A percentile compares a stretch with the other conserved stretches of the same genome.
These are phyloP conservation scores for Eragrostis tef DNA, from an alignment of 202 grass and related monocot species.

Conservation along the genomic window DNA sequence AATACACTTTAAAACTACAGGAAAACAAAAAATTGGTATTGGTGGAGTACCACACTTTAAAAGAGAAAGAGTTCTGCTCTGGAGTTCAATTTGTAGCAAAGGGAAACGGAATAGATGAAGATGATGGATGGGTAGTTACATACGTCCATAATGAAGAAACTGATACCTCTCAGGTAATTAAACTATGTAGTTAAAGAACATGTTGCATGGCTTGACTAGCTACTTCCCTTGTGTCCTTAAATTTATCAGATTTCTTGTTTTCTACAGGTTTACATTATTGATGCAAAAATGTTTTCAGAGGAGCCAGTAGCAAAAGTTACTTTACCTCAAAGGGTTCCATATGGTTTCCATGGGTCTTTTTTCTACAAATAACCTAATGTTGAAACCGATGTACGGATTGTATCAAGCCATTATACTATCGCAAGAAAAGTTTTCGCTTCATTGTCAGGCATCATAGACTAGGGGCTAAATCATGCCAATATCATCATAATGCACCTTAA, in stretches of 20 bases:
- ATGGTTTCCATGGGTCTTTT: conserved; percentile 53
- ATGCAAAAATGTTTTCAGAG: conserved; percentile 53
- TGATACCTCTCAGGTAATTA: conserved; percentile 36
- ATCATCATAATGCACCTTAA: neutral
- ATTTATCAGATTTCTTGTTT: conserved; percentile 1
- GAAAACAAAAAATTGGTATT: conserved; percentile 39
- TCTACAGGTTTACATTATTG: conserved; percentile 51
- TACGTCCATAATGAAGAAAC: conserved; percentile 46
- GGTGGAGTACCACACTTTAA: conserved; percentile 40
- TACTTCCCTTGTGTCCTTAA: neutral
- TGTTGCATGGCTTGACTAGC: neutral
- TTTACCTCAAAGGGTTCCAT: conserved; percentile 53
- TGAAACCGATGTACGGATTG: neutral
- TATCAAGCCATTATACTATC: neutral
- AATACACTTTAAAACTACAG: neutral
- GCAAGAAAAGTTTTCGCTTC: neutral
- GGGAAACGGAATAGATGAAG: conserved; percentile 16
- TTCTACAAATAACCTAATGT: conserved; percentile 30
- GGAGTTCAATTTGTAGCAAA: conserved; percentile 57
- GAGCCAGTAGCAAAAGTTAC: conserved; percentile 42
- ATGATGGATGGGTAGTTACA: conserved; percentile 58
- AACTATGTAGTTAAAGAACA: neutral
- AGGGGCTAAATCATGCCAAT: neutral
- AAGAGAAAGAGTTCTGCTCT: conserved; percentile 38
- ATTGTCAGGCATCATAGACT: neutral